Conservation (phyloP, 2,329 filamentous ascomycete species). For the Dryadomyces quercivorus region DNA sequence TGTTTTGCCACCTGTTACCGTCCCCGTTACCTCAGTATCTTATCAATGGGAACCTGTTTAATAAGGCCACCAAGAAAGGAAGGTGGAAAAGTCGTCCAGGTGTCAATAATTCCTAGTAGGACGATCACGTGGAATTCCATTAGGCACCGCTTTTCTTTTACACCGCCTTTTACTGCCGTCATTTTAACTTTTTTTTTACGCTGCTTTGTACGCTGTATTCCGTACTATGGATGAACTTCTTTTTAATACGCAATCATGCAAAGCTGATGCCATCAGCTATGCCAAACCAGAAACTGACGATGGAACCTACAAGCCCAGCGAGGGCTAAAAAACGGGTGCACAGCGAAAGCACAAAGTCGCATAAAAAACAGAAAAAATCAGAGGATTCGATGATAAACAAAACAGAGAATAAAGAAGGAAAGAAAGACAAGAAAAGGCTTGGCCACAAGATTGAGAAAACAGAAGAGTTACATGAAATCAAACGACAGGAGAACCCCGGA, state of each 20-base stretch:
- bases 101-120: no score
- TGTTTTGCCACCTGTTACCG: not conserved
- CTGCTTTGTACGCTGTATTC: not conserved
- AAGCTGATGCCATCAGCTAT: constrained; percentile 7
- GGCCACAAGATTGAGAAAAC: constrained; percentile 5
- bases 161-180: constrained; percentile 7
- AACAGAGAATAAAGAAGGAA: not conserved
- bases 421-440: constrained; percentile 1
- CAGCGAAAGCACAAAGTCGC: not conserved
- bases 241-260: not conserved
- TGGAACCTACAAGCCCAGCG: not conserved
- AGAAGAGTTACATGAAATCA: not conserved
- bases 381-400: not conserved
- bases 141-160: not conserved
- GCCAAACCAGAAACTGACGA: not conserved
- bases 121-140: not conserved
- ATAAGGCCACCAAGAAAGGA: not conserved
- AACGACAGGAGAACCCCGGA: not conserved
- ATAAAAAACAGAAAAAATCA: constrained; percentile 5
- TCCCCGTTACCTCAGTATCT: not conserved
- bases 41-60: not conserved
- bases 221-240: not conserved
- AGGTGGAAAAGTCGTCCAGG: not conserved
- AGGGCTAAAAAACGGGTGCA: not conserved
- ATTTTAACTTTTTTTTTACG: constrained; percentile 2